Percentiles rank a stretch among this genome's conserved stretches.
phyloP scores from a whole-genome alignment of 352 stramenopile genomes.

The Peronospora destructor region DNA sequence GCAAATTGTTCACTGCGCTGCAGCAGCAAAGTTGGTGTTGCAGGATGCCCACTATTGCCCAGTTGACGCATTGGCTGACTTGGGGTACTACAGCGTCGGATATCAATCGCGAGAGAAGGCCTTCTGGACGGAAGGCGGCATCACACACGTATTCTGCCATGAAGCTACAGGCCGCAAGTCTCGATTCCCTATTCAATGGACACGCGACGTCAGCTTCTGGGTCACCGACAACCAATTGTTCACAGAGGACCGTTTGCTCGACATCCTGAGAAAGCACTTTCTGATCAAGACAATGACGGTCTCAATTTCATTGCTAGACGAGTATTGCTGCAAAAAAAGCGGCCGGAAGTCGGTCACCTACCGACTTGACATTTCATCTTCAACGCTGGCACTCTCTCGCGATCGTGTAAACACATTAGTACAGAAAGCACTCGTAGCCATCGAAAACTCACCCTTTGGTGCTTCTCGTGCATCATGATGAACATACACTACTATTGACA shows the following conservation, averaged over 20 bases:
- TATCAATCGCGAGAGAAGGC: conserved; percentile 68
- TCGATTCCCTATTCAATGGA: conserved; percentile 53
- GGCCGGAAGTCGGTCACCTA: conserved; percentile 58
- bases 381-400: conserved; percentile 33
- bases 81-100: conserved; percentile 79
- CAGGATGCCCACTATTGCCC: conserved; percentile 58
- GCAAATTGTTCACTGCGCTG: conserved; percentile 70
- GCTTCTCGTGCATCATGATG: conserved; percentile 34
- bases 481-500: background rate
- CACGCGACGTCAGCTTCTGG: conserved; percentile 75
- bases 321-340: conserved; percentile 49
- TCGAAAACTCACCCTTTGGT: conserved; percentile 53
- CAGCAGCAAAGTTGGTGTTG: conserved; percentile 45
- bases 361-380: conserved; percentile 38
- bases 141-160: conserved; percentile 65
- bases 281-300: conserved; percentile 31
- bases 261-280: conserved; percentile 44
- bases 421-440: conserved; percentile 29
- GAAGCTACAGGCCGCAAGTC: conserved; percentile 36
- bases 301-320: conserved; percentile 38
- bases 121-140: conserved; percentile 61
- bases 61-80: conserved; percentile 40
- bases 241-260: conserved; percentile 37
- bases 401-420: conserved; percentile 46
- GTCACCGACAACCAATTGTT: conserved; percentile 45